Base-by-base conservation (phyloP, 352 stramenopile genomes). In the Sclerospora graminicola region DNA sequence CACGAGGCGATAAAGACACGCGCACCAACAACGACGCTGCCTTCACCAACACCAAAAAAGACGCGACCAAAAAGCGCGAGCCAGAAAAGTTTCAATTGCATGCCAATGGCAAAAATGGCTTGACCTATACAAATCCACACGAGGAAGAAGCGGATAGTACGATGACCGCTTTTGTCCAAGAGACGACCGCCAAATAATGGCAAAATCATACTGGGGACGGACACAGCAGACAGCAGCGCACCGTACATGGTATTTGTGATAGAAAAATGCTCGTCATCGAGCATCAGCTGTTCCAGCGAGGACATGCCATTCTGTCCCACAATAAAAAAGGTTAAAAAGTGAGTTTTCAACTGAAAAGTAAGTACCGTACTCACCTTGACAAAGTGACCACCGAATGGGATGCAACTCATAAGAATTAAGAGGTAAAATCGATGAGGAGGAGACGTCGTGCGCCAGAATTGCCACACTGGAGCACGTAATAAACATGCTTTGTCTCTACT, bases 191-290 rank as follows among this genome's bases (percentile, higher is more conserved):
- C 81, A 24, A 88, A 59, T 24, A 92, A 64, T 20, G 81, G 81
- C 44, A 92, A 43, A 34, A 89, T 77, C 78, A 90, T 89, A 54
- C 80, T 86, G 30, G 78, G 78, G 35, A 93, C 72, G 2, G 76
- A 86, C 45, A 93, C 77, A 26, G 74, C 73, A 20, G 78, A 88
- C 41, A 89, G 53, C 34, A 92, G 51, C 27, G 78, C 78, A 29
- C 81, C 81, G 47, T 89, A 92, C 76, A 88, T 88, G 30, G 76
- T 90, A 49, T 87, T 90, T 26, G 78, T 63, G 41, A 93, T 79
- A 20, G 76, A 69, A 51, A 89, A 93, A 21, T 65, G 51, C 28
- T 60, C 48, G 44, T 90, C 76, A 24, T 85, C 65, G 20, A 90
- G 48, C 74, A 92, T 89, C 16, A 90, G 54, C 48, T 82, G 78